Conservation (phyloP, 208 protist genomes). For the Acanthamoeba lenticulata region DNA sequence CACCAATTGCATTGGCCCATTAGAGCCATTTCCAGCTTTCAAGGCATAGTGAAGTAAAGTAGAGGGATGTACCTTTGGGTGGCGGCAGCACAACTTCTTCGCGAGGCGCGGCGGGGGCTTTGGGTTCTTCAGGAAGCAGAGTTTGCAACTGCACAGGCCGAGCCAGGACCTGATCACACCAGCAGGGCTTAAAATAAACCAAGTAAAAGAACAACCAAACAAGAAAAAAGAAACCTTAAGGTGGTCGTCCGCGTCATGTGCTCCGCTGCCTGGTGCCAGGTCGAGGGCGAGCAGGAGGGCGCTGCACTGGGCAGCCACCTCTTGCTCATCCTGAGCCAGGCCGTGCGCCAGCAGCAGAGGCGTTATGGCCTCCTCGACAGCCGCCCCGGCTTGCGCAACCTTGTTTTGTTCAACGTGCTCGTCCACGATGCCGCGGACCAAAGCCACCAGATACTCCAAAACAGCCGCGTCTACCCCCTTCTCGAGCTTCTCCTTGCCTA, state of each 20-base stretch:
- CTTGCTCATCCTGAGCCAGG: background rate
- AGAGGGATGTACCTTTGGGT: background rate
- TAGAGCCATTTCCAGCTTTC: background rate
- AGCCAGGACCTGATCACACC: background rate
- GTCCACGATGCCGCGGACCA: background rate
- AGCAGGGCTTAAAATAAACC: background rate
- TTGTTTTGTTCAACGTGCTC: background rate
- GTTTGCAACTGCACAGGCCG: background rate
- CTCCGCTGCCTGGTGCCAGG: background rate
- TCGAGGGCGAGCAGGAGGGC: background rate
- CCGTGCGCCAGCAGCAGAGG: background rate
- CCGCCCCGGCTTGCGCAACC: background rate
- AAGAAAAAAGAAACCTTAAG: background rate
- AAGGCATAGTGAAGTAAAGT: background rate
- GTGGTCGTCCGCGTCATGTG: background rate
- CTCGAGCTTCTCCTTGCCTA: background rate
- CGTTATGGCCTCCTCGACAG: background rate
- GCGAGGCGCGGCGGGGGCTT: background rate
- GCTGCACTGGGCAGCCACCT: background rate
- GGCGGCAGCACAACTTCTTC: constrained; percentile 4
- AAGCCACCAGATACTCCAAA: background rate
- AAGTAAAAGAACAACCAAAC: background rate
- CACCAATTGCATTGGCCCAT: too few relatives aligned
- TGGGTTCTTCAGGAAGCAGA: background rate
- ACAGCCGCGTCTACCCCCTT: background rate